phyloP scores from a whole-genome alignment of 2,329 filamentous ascomycete species.

The Trichoderma cornu-damae region DNA sequence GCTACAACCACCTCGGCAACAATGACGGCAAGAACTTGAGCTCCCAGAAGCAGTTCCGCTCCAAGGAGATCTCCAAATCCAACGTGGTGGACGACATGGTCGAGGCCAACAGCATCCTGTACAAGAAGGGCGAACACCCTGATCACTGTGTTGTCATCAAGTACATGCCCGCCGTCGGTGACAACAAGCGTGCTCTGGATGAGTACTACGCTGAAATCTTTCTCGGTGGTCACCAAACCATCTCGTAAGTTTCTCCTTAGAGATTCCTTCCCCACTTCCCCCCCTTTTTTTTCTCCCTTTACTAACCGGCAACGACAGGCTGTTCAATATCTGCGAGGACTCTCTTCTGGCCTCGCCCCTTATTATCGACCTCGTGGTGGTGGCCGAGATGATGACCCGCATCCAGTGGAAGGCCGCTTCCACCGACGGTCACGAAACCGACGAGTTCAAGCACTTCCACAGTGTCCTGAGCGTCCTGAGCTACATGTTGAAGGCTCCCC shows the following conservation, averaged over 20 bases:
- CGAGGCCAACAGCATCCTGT: slow-evolving; percentile 85
- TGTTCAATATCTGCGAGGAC: slow-evolving; percentile 99
- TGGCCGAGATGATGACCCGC: slow-evolving; percentile 97
- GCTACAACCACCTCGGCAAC: slow-evolving; percentile 99
- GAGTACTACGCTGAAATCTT: slow-evolving; percentile 99
- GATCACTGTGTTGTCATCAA: slow-evolving; percentile 99
- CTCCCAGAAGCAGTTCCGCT: slow-evolving; percentile 97
- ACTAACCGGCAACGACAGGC: slow-evolving; percentile 44
- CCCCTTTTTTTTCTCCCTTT: background rate
- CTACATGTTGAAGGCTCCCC: slow-evolving; percentile 97
- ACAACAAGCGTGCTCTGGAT: slow-evolving; percentile 97
- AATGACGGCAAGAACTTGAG: slow-evolving; percentile 99
- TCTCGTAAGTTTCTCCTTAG: slow-evolving; percentile 52
- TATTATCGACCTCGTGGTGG: slow-evolving; percentile 91
- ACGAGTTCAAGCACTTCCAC: slow-evolving; percentile 89
- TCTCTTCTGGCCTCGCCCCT: slow-evolving; percentile 91
- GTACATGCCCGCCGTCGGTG: slow-evolving; percentile 98
- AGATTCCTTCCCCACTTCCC: background rate
- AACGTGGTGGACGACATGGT: slow-evolving; percentile 99
- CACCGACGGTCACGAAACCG: slow-evolving; percentile 46
- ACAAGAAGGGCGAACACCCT: slow-evolving; percentile 87
- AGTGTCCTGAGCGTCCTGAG: slow-evolving; percentile 93
- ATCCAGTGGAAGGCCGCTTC: slow-evolving; percentile 77
- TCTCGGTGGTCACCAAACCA: slow-evolving; percentile 96
- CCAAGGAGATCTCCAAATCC: slow-evolving; percentile 99